These are phyloP conservation scores for Leptomonas seymouri DNA, from an alignment of 208 protist species.

Conservation along the genomic window DNA sequence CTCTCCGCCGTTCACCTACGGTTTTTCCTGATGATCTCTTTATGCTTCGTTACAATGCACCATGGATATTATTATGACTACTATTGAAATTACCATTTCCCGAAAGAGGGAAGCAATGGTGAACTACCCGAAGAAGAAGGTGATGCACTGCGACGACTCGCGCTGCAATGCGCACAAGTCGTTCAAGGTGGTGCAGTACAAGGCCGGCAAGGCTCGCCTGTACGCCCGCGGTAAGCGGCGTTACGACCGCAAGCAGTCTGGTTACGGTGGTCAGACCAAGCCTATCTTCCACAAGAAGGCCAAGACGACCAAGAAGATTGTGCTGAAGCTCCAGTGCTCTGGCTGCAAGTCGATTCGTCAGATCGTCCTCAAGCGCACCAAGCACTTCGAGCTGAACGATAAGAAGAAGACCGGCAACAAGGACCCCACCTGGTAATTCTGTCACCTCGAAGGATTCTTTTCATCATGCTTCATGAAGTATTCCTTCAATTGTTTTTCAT, in stretches of 20 bases:
- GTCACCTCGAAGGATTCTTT: conserved; percentile 6
- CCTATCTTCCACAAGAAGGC: conserved; percentile 99
- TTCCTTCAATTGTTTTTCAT: conserved; percentile 1
- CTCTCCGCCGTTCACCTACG: too few species aligned
- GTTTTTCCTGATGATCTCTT: too few species aligned
- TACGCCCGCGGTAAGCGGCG: conserved; percentile 97
- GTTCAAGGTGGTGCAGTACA: conserved; percentile 99
- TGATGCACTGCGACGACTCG: conserved; percentile 88
- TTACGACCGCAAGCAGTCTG: conserved; percentile 99
- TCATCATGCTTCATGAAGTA: not conserved
- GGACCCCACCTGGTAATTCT: conserved; percentile 90
- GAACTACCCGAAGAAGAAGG: conserved; percentile 95
- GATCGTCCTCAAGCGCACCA: conserved; percentile 97
- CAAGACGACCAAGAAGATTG: conserved; percentile 99
- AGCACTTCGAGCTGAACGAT: conserved; percentile 99
- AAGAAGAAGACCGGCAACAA: conserved; percentile 93
- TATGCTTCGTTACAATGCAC: too few species aligned
- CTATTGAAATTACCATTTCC: too few species aligned
- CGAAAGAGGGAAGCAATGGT: conserved; percentile 63
- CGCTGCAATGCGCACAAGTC: conserved; percentile 96
- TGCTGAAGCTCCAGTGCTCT: conserved; percentile 98
- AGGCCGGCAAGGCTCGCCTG: conserved; percentile 98
- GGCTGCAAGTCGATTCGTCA: conserved; percentile 96
- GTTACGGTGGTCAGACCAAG: conserved; percentile 99
- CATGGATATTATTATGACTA: too few species aligned